A percentile compares a stretch with the other conserved stretches of the same genome.
Evolutionary conservation across 1,139 yeast species (phyloP).

Genomic region (Sugiyamaella japonica): DNA sequence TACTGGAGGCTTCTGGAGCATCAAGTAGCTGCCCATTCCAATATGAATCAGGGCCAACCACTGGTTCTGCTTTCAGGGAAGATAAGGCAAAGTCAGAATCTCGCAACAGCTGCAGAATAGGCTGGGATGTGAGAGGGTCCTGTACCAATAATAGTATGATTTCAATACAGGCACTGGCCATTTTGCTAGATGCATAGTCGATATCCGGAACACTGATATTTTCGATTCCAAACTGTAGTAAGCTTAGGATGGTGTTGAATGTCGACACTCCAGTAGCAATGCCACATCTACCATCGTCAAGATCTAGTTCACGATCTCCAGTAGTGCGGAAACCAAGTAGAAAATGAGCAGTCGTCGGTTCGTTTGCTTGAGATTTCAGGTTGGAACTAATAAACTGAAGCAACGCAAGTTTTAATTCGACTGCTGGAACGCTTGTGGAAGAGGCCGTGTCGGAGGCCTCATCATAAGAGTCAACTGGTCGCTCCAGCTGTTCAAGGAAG

Average conservation of each 20-base stretch:
- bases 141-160: slow-evolving; percentile 60
- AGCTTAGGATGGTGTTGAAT: slow-evolving; percentile 52
- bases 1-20: slow-evolving; percentile 38
- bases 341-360: slow-evolving; percentile 66
- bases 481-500: slow-evolving; percentile 67
- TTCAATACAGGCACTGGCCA: slow-evolving; percentile 60
- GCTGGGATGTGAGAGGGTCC: slow-evolving; percentile 52
- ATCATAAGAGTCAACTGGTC: slow-evolving; percentile 41
- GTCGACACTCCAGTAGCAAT: slow-evolving; percentile 56
- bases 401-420: slow-evolving; percentile 57
- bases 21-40: slow-evolving; percentile 58
- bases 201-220: slow-evolving; percentile 47
- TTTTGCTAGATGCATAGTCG: slow-evolving; percentile 50
- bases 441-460: slow-evolving; percentile 21
- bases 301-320: slow-evolving; percentile 44
- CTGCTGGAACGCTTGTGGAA: slow-evolving; percentile 24
- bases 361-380: slow-evolving; percentile 45
- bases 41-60: slow-evolving; percentile 46
- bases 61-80: slow-evolving; percentile 56
- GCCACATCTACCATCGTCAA: slow-evolving; percentile 49
- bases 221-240: slow-evolving; percentile 52
- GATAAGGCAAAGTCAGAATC: slow-evolving; percentile 52
- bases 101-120: slow-evolving; percentile 57
- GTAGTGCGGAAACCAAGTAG: slow-evolving; percentile 67
- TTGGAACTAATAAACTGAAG: slow-evolving; percentile 58